Conservation (phyloP, 2,329 filamentous ascomycete species). For the Scedosporium apiospermum region DNA sequence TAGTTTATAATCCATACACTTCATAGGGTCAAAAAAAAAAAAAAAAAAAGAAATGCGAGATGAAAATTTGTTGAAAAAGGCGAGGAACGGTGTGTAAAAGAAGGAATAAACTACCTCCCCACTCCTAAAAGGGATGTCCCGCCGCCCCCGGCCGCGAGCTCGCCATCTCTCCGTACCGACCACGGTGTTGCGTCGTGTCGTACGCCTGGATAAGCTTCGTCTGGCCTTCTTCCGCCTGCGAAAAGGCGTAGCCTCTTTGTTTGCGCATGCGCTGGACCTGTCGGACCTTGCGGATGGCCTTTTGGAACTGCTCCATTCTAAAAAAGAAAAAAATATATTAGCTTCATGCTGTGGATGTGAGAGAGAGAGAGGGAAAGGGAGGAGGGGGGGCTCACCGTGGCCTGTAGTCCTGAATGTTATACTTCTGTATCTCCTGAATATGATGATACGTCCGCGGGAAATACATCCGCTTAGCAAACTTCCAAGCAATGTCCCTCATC, state of each 20-base stretch:
- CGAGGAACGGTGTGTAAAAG: not conserved
- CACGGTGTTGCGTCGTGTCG: constrained; percentile 87
- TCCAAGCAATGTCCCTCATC: constrained; percentile 86
- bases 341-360: not conserved
- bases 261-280: constrained; percentile 99
- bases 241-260: constrained; percentile 96
- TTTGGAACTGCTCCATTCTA: constrained; percentile 99
- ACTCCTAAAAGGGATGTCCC: not conserved
- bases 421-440: constrained; percentile 99
- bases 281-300: constrained; percentile 94
- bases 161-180: constrained; percentile 91
- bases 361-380: constrained; percentile 4
- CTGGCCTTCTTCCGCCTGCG: constrained; percentile 92
- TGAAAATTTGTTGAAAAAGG: not conserved
- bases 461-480: constrained; percentile 97
- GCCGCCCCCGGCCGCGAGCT: constrained; percentile 23
- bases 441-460: constrained; percentile 92
- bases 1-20: too few species aligned
- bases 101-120: not conserved
- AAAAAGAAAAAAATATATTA: constrained; percentile 9
- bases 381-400: constrained; percentile 56
- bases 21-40: not conserved
- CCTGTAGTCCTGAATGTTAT: constrained; percentile 98
- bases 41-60: not conserved
- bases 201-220: constrained; percentile 93